phyloP scores from a whole-genome alignment of 768 basidiomycete species.

The Dendrothele bispora region DNA sequence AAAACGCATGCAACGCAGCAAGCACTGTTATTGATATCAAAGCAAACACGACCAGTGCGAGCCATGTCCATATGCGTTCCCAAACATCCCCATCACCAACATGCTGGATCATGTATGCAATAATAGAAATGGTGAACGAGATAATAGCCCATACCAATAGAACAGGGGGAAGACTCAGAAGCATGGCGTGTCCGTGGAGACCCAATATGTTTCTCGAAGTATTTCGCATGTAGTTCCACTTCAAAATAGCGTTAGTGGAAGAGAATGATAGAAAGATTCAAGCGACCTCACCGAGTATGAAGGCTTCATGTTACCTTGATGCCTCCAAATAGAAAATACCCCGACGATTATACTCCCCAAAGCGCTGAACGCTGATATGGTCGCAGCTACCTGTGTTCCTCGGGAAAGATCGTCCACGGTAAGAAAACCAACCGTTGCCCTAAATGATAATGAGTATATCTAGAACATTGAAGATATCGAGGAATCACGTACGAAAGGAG shows the following conservation, averaged over 20 bases:
- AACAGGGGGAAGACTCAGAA: slow-evolving; percentile 52
- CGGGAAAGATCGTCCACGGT: slow-evolving; percentile 40
- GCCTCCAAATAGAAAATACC: slow-evolving; percentile 57
- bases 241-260: slow-evolving; percentile 1
- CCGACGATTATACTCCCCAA: slow-evolving; percentile 57
- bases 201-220: slow-evolving; percentile 44
- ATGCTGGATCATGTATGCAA: slow-evolving; percentile 44
- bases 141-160: slow-evolving; percentile 58
- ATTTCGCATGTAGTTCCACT: slow-evolving; percentile 59
- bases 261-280: neutral
- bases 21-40: slow-evolving; percentile 37
- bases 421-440: slow-evolving; percentile 52
- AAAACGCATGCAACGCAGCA: slow-evolving; percentile 46
- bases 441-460: slow-evolving; percentile 15
- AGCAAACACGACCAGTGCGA: slow-evolving; percentile 39
- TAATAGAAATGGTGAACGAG: slow-evolving; percentile 44
- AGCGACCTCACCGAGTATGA: slow-evolving; percentile 38
- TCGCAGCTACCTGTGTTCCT: slow-evolving; percentile 35
- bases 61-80: slow-evolving; percentile 36
- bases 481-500: slow-evolving; percentile 44
- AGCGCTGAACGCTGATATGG: slow-evolving; percentile 47
- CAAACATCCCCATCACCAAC: slow-evolving; percentile 19
- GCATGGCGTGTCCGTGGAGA: slow-evolving; percentile 48
- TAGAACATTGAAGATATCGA: neutral
- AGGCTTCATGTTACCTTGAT: slow-evolving; percentile 46